Conservation (phyloP, 345 rosid genomes). For the Hirschfeldia incana region DNA sequence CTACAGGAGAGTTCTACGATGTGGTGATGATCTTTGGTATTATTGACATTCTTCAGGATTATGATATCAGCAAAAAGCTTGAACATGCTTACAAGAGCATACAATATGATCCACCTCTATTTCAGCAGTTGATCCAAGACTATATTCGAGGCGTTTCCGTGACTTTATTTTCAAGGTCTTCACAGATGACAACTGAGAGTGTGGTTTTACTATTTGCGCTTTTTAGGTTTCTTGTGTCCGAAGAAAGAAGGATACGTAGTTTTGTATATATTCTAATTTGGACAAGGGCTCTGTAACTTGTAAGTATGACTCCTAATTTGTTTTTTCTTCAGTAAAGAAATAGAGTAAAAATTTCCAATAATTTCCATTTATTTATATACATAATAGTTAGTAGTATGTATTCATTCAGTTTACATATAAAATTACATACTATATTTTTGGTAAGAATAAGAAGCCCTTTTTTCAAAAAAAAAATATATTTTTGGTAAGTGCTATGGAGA, state of each 20-base stretch:
- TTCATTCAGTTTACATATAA: neutral
- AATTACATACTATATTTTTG: too few relatives aligned
- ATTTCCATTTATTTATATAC: neutral
- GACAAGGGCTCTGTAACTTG: neutral
- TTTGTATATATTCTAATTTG: neutral
- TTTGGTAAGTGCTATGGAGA: neutral
- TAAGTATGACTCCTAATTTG: neutral
- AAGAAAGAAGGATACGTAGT: slow-evolving; percentile 7
- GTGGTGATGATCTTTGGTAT: slow-evolving; percentile 87
- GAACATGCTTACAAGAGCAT: slow-evolving; percentile 92
- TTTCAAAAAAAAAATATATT: too few relatives aligned
- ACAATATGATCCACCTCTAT: slow-evolving; percentile 83
- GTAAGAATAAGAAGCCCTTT: too few relatives aligned
- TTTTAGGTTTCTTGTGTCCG: slow-evolving; percentile 16
- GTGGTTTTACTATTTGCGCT: neutral
- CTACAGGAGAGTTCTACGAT: slow-evolving; percentile 81
- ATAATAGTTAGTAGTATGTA: neutral
- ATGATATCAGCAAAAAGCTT: slow-evolving; percentile 89
- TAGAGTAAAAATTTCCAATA: neutral
- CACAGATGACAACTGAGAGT: slow-evolving; percentile 51
- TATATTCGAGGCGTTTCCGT: slow-evolving; percentile 81
- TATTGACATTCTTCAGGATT: slow-evolving; percentile 92
- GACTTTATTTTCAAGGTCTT: slow-evolving; percentile 77
- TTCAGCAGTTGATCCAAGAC: slow-evolving; percentile 88
- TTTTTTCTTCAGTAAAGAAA: neutral